Percentiles rank a stretch among this genome's conserved stretches.
These are phyloP conservation scores for Saccharomycopsis sp. DNA, from an alignment of 805 yeast genomes.

Conservation along the genomic window DNA sequence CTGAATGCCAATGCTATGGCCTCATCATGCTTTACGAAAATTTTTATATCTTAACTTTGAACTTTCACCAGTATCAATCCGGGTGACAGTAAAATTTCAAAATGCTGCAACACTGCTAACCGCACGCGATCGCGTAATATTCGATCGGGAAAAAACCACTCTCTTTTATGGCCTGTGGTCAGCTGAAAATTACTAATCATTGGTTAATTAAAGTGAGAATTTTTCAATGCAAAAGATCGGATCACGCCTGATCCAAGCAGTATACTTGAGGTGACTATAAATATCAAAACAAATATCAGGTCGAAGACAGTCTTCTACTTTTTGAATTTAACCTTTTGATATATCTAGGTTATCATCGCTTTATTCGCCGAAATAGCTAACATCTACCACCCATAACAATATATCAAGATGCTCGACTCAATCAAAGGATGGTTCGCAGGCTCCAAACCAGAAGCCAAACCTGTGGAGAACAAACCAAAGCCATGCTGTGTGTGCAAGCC, in stretches of 20 bases:
- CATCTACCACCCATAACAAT: too few relatives aligned
- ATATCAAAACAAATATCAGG: too few relatives aligned
- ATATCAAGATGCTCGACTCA: neutral
- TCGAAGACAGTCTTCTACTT: too few relatives aligned
- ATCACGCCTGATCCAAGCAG: too few relatives aligned
- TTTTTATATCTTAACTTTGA: neutral
- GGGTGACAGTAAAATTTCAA: neutral
- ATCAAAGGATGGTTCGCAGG: neutral
- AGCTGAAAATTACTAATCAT: neutral
- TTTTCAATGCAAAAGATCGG: neutral
- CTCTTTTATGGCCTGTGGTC: neutral
- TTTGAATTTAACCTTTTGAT: too few relatives aligned
- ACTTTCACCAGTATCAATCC: neutral
- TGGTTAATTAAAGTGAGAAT: neutral
- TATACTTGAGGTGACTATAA: too few relatives aligned
- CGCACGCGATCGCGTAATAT: neutral
- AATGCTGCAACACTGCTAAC: too few relatives aligned
- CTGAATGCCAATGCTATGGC: too few relatives aligned
- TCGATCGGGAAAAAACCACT: neutral
- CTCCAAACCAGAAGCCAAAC: neutral
- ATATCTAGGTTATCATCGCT: too few relatives aligned
- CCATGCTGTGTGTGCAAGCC: slow-evolving; percentile 95
- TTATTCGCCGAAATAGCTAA: too few relatives aligned
- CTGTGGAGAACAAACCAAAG: slow-evolving; percentile 52
- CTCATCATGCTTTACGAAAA: neutral